Conservation (phyloP, 352 stramenopile genomes). For the Phytopythium litorale region DNA sequence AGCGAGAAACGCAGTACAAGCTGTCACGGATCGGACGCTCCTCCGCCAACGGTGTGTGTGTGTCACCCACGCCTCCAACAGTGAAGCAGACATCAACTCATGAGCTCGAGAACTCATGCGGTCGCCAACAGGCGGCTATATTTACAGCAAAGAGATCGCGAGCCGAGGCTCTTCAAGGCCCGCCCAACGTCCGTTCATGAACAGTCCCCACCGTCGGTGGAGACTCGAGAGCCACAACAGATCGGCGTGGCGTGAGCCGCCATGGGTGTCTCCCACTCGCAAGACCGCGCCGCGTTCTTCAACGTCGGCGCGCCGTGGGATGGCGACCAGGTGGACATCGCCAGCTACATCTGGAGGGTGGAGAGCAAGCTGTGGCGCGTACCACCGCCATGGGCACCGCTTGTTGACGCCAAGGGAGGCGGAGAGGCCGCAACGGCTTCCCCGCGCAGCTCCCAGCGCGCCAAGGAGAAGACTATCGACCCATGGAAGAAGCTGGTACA, state of each 20-base stretch:
- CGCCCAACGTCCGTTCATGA: conserved; percentile 3
- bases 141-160: not conserved
- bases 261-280: conserved; percentile 2
- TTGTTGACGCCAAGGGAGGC: not conserved
- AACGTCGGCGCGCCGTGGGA: not conserved
- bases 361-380: conserved; percentile 5
- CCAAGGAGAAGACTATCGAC: not conserved
- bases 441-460: not conserved
- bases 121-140: not conserved
- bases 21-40: not conserved
- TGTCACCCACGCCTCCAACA: too few species aligned
- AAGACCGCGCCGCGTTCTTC: conserved; percentile 3
- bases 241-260: not conserved
- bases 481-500: conserved; percentile 21
- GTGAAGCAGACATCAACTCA: not conserved
- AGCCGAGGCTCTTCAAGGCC: not conserved
- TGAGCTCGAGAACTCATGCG: not conserved
- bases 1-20: not conserved
- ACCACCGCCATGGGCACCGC: not conserved
- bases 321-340: conserved; percentile 2
- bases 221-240: not conserved
- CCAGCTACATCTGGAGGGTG: conserved; percentile 1
- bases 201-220: not conserved
- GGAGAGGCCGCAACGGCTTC: not conserved
- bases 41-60: too few species aligned